Conservation (phyloP, 768 basidiomycete species). For the Naganishia vaughanmartiniae region DNA sequence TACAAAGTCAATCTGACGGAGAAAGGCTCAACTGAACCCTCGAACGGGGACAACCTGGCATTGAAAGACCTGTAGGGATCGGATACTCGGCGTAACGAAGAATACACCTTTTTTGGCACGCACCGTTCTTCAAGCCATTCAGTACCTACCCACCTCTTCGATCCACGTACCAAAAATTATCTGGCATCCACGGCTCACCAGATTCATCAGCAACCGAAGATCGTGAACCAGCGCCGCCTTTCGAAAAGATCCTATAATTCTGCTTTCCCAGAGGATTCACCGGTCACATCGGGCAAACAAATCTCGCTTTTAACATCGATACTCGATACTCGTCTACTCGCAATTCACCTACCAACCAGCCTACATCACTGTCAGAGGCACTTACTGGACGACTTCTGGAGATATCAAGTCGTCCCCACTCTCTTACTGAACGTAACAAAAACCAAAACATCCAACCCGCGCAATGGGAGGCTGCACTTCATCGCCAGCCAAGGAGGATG, state of each 20-base stretch:
- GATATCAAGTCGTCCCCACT: not conserved
- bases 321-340: not conserved
- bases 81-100: not conserved
- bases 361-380: not conserved
- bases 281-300: not conserved
- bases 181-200: no score
- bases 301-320: not conserved
- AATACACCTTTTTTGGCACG: not conserved
- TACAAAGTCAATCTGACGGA: not conserved
- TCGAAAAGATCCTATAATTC: not conserved
- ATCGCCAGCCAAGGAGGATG: conserved; percentile 18
- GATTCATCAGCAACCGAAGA: not conserved
- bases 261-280: not conserved
- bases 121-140: not conserved
- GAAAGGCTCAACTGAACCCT: not conserved
- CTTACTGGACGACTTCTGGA: no score
- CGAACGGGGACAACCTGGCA: not conserved
- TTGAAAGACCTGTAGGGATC: not conserved
- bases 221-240: not conserved
- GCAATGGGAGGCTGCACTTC: conserved; percentile 29
- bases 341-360: not conserved
- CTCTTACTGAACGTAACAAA: not conserved
- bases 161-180: not conserved
- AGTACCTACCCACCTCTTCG: not conserved
- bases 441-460: conserved; percentile 1